These are phyloP conservation scores for Penicillium sp. DNA, from an alignment of 2,329 filamentous ascomycete genomes.

Conservation along the genomic window DNA sequence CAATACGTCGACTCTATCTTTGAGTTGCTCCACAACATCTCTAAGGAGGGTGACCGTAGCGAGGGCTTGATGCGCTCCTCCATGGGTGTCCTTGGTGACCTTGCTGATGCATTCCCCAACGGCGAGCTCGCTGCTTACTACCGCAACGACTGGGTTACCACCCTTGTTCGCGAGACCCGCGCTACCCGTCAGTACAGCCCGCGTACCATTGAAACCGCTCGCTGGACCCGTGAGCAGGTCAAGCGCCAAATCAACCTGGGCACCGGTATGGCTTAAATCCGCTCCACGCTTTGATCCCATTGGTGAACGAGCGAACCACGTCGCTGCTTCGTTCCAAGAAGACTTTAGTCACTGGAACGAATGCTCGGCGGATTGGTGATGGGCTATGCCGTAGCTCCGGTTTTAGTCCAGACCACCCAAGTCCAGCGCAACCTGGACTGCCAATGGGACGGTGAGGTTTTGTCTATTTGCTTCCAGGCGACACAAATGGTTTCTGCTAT, in stretches of 20 bases:
- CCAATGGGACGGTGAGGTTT: conserved; percentile 1
- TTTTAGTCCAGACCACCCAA: neutral
- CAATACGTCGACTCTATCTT: conserved; percentile 85
- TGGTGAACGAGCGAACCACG: neutral
- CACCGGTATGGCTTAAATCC: conserved; percentile 40
- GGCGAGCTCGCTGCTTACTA: conserved; percentile 83
- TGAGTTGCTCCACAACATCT: conserved; percentile 77
- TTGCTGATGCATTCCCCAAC: conserved; percentile 89
- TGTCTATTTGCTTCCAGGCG: neutral
- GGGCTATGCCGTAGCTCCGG: neutral
- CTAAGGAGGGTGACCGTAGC: conserved; percentile 80
- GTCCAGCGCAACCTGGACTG: conserved; percentile 4
- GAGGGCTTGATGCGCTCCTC: conserved; percentile 89
- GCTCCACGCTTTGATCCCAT: conserved; percentile 4
- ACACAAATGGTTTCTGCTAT: neutral
- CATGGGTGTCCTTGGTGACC: conserved; percentile 89
- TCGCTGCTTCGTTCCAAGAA: neutral
- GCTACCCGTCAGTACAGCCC: conserved; percentile 81
- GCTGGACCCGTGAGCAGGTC: conserved; percentile 96
- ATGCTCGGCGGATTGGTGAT: neutral
- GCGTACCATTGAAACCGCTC: conserved; percentile 89
- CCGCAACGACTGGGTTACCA: conserved; percentile 85
- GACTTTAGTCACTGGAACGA: neutral
- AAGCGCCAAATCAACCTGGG: conserved; percentile 69
- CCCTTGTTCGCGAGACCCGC: conserved; percentile 88